These are phyloP conservation scores for Aspergillus uvarum DNA, from an alignment of 2,329 filamentous ascomycete species.

Conservation along the genomic window DNA sequence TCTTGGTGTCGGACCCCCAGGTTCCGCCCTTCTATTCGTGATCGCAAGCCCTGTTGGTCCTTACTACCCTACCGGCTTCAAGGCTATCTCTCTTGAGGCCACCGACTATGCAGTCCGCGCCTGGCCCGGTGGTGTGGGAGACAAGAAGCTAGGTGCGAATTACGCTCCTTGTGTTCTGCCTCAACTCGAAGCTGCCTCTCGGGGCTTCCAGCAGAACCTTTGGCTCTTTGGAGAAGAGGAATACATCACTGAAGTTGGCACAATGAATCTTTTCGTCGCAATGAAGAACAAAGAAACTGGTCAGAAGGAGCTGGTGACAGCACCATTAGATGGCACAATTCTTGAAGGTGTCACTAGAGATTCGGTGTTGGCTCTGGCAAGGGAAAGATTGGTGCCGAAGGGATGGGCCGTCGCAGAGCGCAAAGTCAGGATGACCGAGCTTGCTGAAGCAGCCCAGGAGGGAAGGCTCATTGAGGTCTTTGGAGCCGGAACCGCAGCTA, in stretches of 20 bases:
- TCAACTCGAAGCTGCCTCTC: constrained; percentile 83
- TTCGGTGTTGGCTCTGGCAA: constrained; percentile 80
- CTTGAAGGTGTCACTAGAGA: constrained; percentile 93
- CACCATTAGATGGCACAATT: constrained; percentile 93
- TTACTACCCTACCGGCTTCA: constrained; percentile 98
- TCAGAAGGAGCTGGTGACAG: constrained; percentile 89
- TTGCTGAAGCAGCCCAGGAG: constrained; percentile 77
- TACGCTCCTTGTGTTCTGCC: constrained; percentile 99
- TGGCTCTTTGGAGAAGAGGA: constrained; percentile 97
- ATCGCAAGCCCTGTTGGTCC: constrained; percentile 96
- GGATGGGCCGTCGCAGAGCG: constrained; percentile 88
- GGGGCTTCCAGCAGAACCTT: constrained; percentile 96
- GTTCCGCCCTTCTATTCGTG: constrained; percentile 86
- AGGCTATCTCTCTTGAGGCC: constrained; percentile 91
- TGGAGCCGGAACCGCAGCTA: constrained; percentile 87
- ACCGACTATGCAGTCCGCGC: constrained; percentile 95
- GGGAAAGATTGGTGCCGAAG: constrained; percentile 76
- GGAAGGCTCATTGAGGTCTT: constrained; percentile 91
- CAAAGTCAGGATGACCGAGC: constrained; percentile 86
- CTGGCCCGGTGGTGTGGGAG: constrained; percentile 95
- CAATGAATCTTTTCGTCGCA: constrained; percentile 96
- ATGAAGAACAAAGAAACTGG: constrained; percentile 83
- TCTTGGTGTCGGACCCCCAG: constrained; percentile 87
- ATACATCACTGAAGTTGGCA: constrained; percentile 94
- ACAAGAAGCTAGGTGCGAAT: constrained; percentile 98